These are phyloP conservation scores for Lichtheimia corymbifera DNA, from an alignment of 371 early-diverging fungal species.

Conservation along the genomic window DNA sequence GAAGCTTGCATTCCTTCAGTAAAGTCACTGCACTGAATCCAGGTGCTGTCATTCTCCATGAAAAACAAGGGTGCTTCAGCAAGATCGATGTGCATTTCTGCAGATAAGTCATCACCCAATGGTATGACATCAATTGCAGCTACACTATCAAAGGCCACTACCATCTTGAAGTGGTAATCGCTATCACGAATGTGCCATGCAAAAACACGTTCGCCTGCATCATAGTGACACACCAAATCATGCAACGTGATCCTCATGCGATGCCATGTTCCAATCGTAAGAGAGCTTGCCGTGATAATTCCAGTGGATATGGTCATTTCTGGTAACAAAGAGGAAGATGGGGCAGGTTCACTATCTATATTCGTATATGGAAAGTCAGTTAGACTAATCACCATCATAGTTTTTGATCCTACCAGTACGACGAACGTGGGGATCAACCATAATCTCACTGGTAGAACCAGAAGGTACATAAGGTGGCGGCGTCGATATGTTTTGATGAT, in stretches of 20 bases:
- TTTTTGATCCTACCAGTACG: too few relatives aligned
- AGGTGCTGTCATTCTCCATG: slow-evolving; percentile 54
- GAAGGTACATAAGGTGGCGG: too few relatives aligned
- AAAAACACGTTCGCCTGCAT: slow-evolving; percentile 55
- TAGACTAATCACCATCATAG: too few relatives aligned
- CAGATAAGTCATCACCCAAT: slow-evolving; percentile 44
- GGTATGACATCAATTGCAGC: slow-evolving; percentile 28
- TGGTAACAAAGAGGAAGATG: slow-evolving; percentile 4
- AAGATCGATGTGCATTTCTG: slow-evolving; percentile 62
- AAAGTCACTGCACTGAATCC: slow-evolving; percentile 79
- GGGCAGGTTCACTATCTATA: slow-evolving; percentile 12
- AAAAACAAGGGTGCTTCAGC: slow-evolving; percentile 64
- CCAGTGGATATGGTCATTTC: slow-evolving; percentile 2
- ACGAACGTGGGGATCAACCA: too few relatives aligned
- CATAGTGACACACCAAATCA: slow-evolving; percentile 65
- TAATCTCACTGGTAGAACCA: too few relatives aligned
- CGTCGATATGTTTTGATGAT: too few relatives aligned
- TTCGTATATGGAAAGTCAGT: too few relatives aligned
- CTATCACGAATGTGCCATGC: slow-evolving; percentile 73
- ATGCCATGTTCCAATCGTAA: slow-evolving; percentile 76
- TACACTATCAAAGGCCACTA: slow-evolving; percentile 44
- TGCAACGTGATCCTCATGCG: slow-evolving; percentile 61
- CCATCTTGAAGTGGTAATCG: slow-evolving; percentile 71
- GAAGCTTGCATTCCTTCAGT: slow-evolving; percentile 79
- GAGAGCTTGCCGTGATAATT: slow-evolving; percentile 12